Evolutionary conservation across 2,329 filamentous ascomycete species (phyloP), one percentile per base, ranked within the genome.

Genomic region (Ceratocystis huliohia): DNA sequence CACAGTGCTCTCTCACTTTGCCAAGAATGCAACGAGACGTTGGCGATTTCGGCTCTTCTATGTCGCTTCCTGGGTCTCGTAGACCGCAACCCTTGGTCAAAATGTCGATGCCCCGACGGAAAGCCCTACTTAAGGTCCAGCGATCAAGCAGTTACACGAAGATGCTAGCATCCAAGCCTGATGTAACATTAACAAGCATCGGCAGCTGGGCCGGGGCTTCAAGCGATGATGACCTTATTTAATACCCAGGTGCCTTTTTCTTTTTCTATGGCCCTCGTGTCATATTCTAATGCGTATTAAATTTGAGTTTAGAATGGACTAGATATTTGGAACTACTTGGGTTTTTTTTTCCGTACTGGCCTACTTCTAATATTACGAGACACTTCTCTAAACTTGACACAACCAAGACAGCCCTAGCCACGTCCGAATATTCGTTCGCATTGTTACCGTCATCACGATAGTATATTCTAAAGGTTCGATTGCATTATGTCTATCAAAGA

Each of bases 181-280:
- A 17, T 10, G 37, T 45, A 15, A 59, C 22, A 33, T 30, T 68
- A 28, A 65, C 63, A 6, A 63, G 25, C 8, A 65, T 68, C 2
- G 63, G 66, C 5, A 41, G 15, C n/a, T 68, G 66, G 66, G 30
- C 22, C n/a, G 66, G 28, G 6, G 63, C 45, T 33, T 63, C 56
- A 10, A 68, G 66, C 28, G 66, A 68, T 37, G 66, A 68, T 8
- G 66, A 68, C 22, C 48, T 53, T 28, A 53, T 53, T 41, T 68
- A 15, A 65, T 68, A 25, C 30, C 6, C 30, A 15, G 15, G 17
- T 25, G 22, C 2, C 5, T 13, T 5, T 28, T 53, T 28, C 22
- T 10, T 28, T 53, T 13, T 6, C 2, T 50, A 25, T 53, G 10
- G 5, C 5, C 37, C 10, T 13, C 10, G 15, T 13, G 4, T 13